Conservation (phyloP, 495 filamentous ascomycete genomes). For the Tuber calosporum region DNA sequence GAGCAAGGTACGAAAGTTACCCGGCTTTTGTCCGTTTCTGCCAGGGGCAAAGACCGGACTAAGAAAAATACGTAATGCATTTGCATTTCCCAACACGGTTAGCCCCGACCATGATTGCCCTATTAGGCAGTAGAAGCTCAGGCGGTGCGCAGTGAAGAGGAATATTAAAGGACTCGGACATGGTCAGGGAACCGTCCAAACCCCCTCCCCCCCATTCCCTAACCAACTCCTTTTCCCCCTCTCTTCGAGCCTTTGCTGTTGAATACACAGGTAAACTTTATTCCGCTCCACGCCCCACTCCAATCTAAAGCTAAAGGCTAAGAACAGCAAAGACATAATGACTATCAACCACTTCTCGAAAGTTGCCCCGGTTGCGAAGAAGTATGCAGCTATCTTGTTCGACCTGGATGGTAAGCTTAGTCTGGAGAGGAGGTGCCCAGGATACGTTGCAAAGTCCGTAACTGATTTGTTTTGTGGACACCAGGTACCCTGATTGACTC, state of each 20-base stretch:
- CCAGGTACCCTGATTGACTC: slow-evolving; percentile 66
- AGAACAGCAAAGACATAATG: slow-evolving; percentile 10
- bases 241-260: background rate
- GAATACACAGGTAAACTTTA: background rate
- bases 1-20: background rate
- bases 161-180: background rate
- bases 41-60: background rate
- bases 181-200: background rate
- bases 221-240: background rate
- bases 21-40: background rate
- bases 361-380: slow-evolving; percentile 35
- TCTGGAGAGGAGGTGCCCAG: background rate
- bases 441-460: background rate
- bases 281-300: background rate
- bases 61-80: background rate
- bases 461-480: background rate
- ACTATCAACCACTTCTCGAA: background rate
- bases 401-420: slow-evolving; percentile 67
- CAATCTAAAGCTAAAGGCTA: background rate
- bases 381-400: slow-evolving; percentile 74
- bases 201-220: background rate
- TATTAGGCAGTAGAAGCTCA: background rate
- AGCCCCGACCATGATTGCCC: background rate
- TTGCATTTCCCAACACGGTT: background rate
- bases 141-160: background rate